phyloP scores from a whole-genome alignment of 805 yeast species.

The Kazachstania psychrophila region DNA sequence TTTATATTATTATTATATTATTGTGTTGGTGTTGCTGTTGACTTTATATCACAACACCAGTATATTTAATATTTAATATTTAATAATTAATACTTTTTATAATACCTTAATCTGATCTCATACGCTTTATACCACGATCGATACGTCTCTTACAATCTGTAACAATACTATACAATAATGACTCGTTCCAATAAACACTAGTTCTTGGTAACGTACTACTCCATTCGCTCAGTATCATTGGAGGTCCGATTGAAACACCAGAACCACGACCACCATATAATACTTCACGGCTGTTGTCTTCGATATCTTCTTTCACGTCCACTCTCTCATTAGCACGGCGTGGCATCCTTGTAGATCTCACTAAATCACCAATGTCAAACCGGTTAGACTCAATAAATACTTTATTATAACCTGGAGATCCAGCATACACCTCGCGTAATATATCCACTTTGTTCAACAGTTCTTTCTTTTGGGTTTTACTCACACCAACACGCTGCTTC shows the following conservation, averaged over 20 bases:
- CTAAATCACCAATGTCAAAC: constrained; percentile 23
- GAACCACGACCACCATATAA: not conserved
- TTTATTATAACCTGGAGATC: constrained; percentile 27
- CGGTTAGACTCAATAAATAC: constrained; percentile 20
- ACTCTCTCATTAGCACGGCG: constrained; percentile 21
- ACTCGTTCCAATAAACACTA: constrained; percentile 9
- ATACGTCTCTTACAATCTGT: not conserved
- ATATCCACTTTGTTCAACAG: constrained; percentile 1
- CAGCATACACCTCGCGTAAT: constrained; percentile 15
- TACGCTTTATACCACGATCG: too few species aligned
- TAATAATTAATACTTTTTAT: too few species aligned
- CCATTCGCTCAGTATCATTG: constrained; percentile 13
- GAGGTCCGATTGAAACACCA: constrained; percentile 6
- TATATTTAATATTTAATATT: too few species aligned
- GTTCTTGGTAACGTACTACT: constrained; percentile 9
- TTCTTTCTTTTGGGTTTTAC: constrained; percentile 18
- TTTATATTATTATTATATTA: too few species aligned
- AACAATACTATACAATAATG: not conserved
- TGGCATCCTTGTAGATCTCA: constrained; percentile 17
- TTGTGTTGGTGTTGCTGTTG: too few species aligned
- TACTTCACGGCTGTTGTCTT: too few species aligned
- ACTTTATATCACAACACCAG: too few species aligned
- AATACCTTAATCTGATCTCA: too few species aligned
- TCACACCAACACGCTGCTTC: too few species aligned
- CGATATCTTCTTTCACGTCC: too few species aligned